These are phyloP conservation scores for Acephala macrosclerotiorum DNA, from an alignment of 2,329 filamentous ascomycete species.

Conservation along the genomic window DNA sequence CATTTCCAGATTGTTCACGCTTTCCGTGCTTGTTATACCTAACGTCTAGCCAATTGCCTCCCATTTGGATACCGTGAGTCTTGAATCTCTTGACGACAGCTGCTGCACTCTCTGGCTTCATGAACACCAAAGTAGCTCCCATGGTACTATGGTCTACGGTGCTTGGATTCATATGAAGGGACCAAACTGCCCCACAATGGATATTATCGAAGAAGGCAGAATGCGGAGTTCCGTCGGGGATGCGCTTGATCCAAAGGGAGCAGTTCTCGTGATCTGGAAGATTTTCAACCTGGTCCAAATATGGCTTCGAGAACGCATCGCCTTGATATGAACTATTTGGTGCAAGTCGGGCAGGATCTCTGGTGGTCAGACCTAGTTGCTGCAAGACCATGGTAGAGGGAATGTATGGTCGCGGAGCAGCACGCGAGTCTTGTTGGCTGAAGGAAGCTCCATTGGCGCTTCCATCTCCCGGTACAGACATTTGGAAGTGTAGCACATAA, in stretches of 20 bases:
- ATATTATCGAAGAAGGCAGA: conserved; percentile 32
- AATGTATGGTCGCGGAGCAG: not conserved
- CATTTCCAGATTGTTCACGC: not conserved
- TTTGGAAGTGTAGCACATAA: not conserved
- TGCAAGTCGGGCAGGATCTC: not conserved
- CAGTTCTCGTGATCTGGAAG: conserved; percentile 34
- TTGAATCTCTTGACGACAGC: not conserved
- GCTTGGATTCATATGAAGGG: conserved; percentile 22
- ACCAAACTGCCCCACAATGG: conserved; percentile 30
- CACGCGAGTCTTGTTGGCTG: not conserved
- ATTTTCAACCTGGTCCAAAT: conserved; percentile 13
- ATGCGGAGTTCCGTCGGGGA: conserved; percentile 21
- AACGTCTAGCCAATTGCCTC: not conserved
- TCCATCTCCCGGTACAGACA: not conserved
- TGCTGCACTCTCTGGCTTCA: not conserved
- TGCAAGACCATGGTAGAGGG: not conserved
- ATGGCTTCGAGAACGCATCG: conserved; percentile 2
- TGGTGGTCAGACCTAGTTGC: not conserved
- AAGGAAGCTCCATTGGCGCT: not conserved
- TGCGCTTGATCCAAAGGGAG: conserved; percentile 32
- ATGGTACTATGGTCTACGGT: not conserved
- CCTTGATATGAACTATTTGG: conserved; percentile 13
- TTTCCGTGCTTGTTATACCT: not conserved
- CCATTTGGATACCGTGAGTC: not conserved
- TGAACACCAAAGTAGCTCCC: not conserved